Percentiles rank a stretch among this genome's conserved stretches.
phyloP scores from a whole-genome alignment of 1,284 basidiomycete genomes.

The Pseudozyma sp. region DNA sequence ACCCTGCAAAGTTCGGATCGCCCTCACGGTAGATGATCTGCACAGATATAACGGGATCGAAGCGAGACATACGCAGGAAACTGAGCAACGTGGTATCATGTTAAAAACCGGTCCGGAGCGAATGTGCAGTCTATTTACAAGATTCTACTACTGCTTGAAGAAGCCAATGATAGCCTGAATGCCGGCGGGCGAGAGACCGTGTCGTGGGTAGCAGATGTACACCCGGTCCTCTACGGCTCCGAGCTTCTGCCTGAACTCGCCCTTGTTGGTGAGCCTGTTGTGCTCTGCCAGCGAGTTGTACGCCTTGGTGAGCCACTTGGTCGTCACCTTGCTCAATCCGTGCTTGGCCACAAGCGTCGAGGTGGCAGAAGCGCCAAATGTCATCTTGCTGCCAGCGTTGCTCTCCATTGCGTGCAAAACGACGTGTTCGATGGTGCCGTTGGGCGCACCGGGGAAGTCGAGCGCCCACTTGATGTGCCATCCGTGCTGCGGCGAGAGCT shows the following conservation, averaged over 20 bases:
- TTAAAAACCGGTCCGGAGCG: background rate
- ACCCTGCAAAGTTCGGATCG: too few relatives aligned
- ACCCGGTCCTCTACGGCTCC: slow-evolving; percentile 58
- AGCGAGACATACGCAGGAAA: background rate
- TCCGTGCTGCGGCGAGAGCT: slow-evolving; percentile 73
- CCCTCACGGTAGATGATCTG: too few relatives aligned
- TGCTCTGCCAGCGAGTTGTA: slow-evolving; percentile 55
- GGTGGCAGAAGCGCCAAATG: slow-evolving; percentile 68
- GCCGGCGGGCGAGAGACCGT: slow-evolving; percentile 57
- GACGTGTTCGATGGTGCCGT: slow-evolving; percentile 72
- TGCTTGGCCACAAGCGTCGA: slow-evolving; percentile 52
- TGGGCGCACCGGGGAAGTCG: slow-evolving; percentile 74
- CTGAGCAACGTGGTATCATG: background rate
- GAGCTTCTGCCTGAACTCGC: slow-evolving; percentile 64
- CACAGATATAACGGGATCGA: too few relatives aligned
- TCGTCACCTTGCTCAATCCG: slow-evolving; percentile 55
- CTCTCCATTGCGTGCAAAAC: slow-evolving; percentile 72
- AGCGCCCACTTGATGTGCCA: slow-evolving; percentile 76
- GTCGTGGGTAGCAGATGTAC: slow-evolving; percentile 60
- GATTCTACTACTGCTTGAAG: slow-evolving; percentile 46
- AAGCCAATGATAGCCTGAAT: slow-evolving; percentile 62
- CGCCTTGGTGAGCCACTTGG: slow-evolving; percentile 54
- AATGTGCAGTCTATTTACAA: background rate
- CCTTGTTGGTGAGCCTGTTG: slow-evolving; percentile 57
- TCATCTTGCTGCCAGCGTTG: slow-evolving; percentile 71